Base-by-base conservation (phyloP, 139 green algal species). In the Auxenochlorella protothecoides region DNA sequence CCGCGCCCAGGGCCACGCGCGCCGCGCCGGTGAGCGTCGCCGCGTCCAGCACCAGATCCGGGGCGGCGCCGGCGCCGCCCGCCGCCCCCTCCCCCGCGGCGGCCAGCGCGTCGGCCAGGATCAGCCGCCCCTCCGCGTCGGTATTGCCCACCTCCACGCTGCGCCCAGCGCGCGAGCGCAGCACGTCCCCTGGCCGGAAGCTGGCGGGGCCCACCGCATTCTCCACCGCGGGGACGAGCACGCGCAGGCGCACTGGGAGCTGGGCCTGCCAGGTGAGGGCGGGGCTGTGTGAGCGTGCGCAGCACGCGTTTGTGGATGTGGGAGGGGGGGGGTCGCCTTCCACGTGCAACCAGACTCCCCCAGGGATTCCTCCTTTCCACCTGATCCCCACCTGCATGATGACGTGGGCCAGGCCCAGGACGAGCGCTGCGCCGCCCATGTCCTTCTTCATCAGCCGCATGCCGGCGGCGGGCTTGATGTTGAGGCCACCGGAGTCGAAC, bases 371-470 rank as follows among this genome's bases (percentile, higher is more conserved):
- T 44, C 27, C 27, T 44, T 44, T 1, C 27, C 27, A 44, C 27
- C 27, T 44, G 0, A 44, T 44, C 12, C 66, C 8, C 13, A 59
- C 61, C 44, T 64, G 55, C 78, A 91, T 86, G 16, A 89, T 68
- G 12, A 77, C 64, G 53, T 84, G 79, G 0, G 79, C 76, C 68
- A 91, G 73, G 4, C 74, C 75, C 65, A 90, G 78, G 68, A 90
- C 54, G 68, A 87, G 77, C 4, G 85, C 85, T 2, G 72, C 80
- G 14, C 85, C 85, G 4, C 85, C 82, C 86, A 91, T 89, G 73
- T 88, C 85, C 83, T 90, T 91, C 68, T 91, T 91, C 86, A 91
- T 91, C 3, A 81, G 66, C 68, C 83, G 86, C 86, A 91, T 91
- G 62, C 73, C 68, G 53, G 70, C 55, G 3, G 81, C 79, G 5